Base-by-base conservation (phyloP, 2,329 filamentous ascomycete genomes). In the Nakataea oryzae region DNA sequence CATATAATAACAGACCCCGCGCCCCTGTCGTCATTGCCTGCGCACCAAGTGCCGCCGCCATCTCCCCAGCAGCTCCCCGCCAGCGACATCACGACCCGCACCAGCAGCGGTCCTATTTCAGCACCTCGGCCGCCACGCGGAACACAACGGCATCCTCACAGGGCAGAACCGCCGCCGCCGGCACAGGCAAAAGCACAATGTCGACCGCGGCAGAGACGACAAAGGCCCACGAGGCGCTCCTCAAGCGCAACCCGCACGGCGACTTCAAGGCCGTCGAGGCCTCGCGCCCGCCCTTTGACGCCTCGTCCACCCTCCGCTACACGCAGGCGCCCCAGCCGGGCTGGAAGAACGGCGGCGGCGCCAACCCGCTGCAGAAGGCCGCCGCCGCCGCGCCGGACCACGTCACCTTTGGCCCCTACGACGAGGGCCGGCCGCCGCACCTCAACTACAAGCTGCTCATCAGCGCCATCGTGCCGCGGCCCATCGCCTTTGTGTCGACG, bases 381-480 rank as follows among this genome's bases (percentile, higher is more conserved):
- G 63, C 65, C 12, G 70, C 65, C 64, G 62, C 63, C 47, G 63
- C 66, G 54, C 60, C 28, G 60, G 68, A 55, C 66, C 90, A 96
- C 75, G 74, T 93, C 66, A 78, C 86, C 70, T 96, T 97, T 68
- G 88, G 96, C 73, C 93, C 93, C 0, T 86, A 93, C 72, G 87
- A 81, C 62, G 77, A 85, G 30, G 89, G 86, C 34, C 83, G 93
- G 0, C 81, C 86, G 0, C 75, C 84, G 0, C 76, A 79, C 1
- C 86, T 83, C 76, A 97, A 97, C 81, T 97, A 97, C 83, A 96
- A 96, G 76, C 83, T 97, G 17, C 79, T 97, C 64, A 96, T 97
- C 74, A 90, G 86, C 24, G 86, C 85, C 65, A 85, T 97, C 67
- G 82, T 92, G 21, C 93, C 93, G 1, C 85, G 93, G 14, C 93